phyloP scores from a whole-genome alignment of 176 grass and related monocot genomes.

The Carex pumila region DNA sequence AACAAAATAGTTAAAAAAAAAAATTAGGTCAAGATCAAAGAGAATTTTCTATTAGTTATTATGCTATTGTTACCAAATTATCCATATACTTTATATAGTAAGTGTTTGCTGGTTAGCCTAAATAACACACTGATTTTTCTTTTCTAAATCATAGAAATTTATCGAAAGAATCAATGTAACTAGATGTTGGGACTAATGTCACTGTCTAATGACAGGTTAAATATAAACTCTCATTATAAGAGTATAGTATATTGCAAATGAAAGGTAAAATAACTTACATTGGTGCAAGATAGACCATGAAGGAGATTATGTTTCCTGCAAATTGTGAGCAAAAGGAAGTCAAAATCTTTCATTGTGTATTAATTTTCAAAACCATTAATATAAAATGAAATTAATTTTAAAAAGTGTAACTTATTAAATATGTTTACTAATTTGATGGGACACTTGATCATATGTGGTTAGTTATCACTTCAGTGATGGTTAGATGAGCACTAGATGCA shows the following conservation, averaged over 20 bases:
- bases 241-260: neutral
- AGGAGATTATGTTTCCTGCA: constrained; percentile 80
- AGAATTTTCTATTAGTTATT: neutral
- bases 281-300: constrained; percentile 82
- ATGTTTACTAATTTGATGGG: neutral
- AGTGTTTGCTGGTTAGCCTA: neutral
- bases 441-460: neutral
- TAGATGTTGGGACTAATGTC: neutral
- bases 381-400: neutral
- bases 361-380: neutral
- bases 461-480: neutral
- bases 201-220: neutral
- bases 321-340: constrained; percentile 3
- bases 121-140: neutral
- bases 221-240: neutral
- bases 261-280: constrained; percentile 35
- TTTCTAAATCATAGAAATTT: neutral
- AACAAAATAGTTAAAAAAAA: neutral
- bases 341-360: neutral
- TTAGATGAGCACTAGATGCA: constrained; percentile 15
- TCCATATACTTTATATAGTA: neutral
- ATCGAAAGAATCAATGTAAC: neutral
- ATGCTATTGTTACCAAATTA: neutral
- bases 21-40: neutral
- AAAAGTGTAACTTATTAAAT: constrained; percentile 1